Percentiles rank a stretch among this genome's conserved stretches.
These are phyloP conservation scores for Cryptococcus sp. DNA, from an alignment of 1,284 basidiomycete genomes.

Conservation along the genomic window DNA sequence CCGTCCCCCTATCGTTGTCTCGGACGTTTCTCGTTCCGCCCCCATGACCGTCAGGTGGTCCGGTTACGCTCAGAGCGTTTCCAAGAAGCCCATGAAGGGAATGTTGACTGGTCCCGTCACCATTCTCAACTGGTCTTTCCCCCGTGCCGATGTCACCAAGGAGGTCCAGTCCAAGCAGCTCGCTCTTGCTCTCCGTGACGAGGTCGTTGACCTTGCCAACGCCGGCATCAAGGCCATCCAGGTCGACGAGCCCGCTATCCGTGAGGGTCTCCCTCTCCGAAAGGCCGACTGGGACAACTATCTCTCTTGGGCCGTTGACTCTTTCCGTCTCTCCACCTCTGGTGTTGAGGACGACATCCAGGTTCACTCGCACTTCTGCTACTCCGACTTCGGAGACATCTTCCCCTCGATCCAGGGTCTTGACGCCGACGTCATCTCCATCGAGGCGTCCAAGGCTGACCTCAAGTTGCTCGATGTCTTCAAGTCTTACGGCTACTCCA, in stretches of 20 bases:
- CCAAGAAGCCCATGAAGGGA: slow-evolving; percentile 97
- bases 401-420: slow-evolving; percentile 97
- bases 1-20: slow-evolving; percentile 97
- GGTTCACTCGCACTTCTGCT: slow-evolving; percentile 91
- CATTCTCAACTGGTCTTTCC: slow-evolving; percentile 99
- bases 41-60: slow-evolving; percentile 99
- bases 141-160: slow-evolving; percentile 94
- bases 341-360: slow-evolving; percentile 90
- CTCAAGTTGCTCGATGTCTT: slow-evolving; percentile 97
- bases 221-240: slow-evolving; percentile 98
- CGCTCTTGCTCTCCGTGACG: slow-evolving; percentile 96
- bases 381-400: slow-evolving; percentile 84
- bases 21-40: slow-evolving; percentile 89
- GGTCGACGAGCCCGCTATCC: slow-evolving; percentile 98
- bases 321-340: slow-evolving; percentile 93
- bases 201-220: slow-evolving; percentile 96
- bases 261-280: slow-evolving; percentile 96
- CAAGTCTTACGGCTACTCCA: slow-evolving; percentile 93
- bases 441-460: slow-evolving; percentile 97
- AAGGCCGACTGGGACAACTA: slow-evolving; percentile 92
- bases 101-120: slow-evolving; percentile 97
- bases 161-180: slow-evolving; percentile 99
- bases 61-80: slow-evolving; percentile 92
- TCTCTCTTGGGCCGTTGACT: slow-evolving; percentile 95
- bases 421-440: slow-evolving; percentile 97